Base-by-base conservation (phyloP, 1,284 basidiomycete species). In the Fomitopsis palustris region DNA sequence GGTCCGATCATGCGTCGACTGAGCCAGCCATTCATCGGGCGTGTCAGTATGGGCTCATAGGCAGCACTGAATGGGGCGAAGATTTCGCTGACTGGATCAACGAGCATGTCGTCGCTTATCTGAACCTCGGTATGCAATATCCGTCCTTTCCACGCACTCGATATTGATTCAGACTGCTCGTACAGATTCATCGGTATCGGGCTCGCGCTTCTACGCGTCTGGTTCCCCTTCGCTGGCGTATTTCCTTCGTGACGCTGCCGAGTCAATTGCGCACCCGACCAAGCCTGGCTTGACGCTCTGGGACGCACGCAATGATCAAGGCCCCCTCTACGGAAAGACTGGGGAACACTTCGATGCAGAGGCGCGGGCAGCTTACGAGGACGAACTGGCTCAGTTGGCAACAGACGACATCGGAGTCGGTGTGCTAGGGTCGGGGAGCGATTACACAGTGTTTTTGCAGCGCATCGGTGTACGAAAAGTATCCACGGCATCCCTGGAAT, bases 11-110 rank as follows among this genome's bases (percentile, higher is more conserved):
- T 10, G 8, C 47, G 10, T 29, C 54, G 27, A 10, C 14, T 23
- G 14, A 47, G 27, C 4, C 16, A 47, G 7, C 21, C 56, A 31
- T 42, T 23, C 54, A 16, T 54, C 29, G 38, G 55, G 16, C 19
- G 37, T 43, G 2, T 16, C 61, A 91, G 83, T 92, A 93, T 61
- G 93, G 93, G 25, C 79, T 96, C 39, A 78, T 96, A 43, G 94
- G 94, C 17, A 88, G 87, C 65, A 94, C 91, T 7, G 93, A 96
- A 72, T 94, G 87, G 80, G 90, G 87, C 19, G 94, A 96, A 74
- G 93, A 96, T 70, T 96, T 95, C 68, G 78, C 86, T 2, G 78
- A 85, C 33, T 95, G 90, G 86, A 84, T 96, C 55, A 78, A 82
- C 53, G 77, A 84, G 49, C 81, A 95, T 62, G 87, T 88, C 43